Evolutionary conservation across 192 early-diverging fungal genomes (phyloP).

Genomic region (Cladochytrium replicatum): DNA sequence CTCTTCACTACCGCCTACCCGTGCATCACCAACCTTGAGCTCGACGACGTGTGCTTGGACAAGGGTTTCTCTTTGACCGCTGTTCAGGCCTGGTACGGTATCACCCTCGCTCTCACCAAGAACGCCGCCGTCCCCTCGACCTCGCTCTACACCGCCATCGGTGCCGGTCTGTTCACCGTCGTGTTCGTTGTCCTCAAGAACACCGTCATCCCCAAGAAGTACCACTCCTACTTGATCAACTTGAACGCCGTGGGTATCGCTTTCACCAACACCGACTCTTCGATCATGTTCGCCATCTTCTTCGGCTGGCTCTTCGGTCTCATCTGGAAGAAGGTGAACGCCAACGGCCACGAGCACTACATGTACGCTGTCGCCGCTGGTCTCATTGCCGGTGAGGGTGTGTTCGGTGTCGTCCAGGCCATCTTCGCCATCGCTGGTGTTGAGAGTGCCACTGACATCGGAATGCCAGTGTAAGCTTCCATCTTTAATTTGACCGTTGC

Average conservation of each 20-base stretch:
- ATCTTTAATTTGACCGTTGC: no score
- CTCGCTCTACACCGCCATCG: constrained; percentile 23
- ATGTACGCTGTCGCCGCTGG: constrained; percentile 38
- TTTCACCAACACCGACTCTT: constrained; percentile 27
- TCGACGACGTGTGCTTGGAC: constrained; percentile 4
- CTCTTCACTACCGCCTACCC: constrained; percentile 56
- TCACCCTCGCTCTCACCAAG: constrained; percentile 13
- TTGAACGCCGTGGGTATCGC: constrained; percentile 37
- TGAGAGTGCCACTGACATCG: no score
- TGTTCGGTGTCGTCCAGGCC: constrained; percentile 35
- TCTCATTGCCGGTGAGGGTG: constrained; percentile 39
- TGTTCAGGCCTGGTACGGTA: constrained; percentile 28
- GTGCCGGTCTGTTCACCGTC: constrained; percentile 33
- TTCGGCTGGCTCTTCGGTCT: constrained; percentile 26
- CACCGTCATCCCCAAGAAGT: constrained; percentile 39
- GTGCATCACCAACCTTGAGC: constrained; percentile 30
- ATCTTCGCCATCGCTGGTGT: constrained; percentile 30
- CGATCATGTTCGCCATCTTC: constrained; percentile 37
- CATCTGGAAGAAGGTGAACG: constrained; percentile 28
- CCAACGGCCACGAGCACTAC: constrained; percentile 18
- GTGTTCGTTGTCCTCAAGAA: constrained; percentile 28
- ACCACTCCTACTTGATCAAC: constrained; percentile 45
- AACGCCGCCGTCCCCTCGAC: constrained; percentile 24
- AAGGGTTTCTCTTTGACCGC: constrained; percentile 28
- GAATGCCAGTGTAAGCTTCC: no score